Percentiles rank a stretch among this genome's conserved stretches.
Evolutionary conservation across 2,329 filamentous ascomycete species (phyloP).

Genomic region (Sporothrix brasiliensis): DNA sequence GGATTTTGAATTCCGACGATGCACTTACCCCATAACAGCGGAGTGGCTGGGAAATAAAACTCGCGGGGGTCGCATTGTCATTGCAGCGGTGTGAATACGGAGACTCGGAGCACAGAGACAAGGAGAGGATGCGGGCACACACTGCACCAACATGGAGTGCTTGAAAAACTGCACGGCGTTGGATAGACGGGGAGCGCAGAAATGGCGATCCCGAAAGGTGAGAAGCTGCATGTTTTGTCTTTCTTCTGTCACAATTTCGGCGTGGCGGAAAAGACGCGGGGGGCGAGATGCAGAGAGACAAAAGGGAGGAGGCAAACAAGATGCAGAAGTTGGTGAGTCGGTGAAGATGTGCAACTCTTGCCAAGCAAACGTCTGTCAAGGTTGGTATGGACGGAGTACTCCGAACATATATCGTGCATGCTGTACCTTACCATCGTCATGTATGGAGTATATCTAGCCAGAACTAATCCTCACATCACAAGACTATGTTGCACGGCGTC

Average conservation of each 20-base stretch:
- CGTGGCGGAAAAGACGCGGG: not conserved
- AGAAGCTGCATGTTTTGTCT: not conserved
- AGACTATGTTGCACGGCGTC: no score
- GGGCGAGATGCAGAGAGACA: not conserved
- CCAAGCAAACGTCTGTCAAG: not conserved
- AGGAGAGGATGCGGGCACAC: not conserved
- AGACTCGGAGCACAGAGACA: not conserved
- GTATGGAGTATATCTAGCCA: no score
- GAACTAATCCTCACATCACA: no score
- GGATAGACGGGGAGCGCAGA: not conserved
- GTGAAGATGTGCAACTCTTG: conserved; percentile 9
- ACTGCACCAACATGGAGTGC: not conserved
- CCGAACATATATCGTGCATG: no score
- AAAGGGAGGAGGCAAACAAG: not conserved
- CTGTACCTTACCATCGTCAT: no score
- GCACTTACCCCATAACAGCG: no score
- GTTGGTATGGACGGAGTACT: not conserved
- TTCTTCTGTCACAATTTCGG: not conserved
- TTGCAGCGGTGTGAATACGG: conserved; percentile 4
- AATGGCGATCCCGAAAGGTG: no score
- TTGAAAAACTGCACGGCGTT: not conserved
- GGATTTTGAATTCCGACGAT: not conserved
- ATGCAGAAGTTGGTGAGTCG: not conserved
- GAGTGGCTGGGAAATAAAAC: no score
- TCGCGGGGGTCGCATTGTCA: no score